These are phyloP conservation scores for Fusarium sp. DNA, from an alignment of 2,329 filamentous ascomycete species.

Conservation along the genomic window DNA sequence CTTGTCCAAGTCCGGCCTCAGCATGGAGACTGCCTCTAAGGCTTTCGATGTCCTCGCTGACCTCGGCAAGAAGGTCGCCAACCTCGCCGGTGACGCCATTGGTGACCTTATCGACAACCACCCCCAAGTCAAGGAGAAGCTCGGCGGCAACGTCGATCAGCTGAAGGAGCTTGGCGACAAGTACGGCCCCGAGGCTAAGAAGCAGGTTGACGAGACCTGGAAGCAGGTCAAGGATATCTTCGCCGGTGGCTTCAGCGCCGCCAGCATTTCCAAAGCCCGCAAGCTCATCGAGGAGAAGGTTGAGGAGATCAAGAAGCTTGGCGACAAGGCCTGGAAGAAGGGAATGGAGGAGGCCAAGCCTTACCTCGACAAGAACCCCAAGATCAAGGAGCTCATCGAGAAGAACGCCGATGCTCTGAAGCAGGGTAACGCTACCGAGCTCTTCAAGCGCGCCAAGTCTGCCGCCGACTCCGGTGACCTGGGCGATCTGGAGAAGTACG, in stretches of 20 bases:
- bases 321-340: conserved; percentile 78
- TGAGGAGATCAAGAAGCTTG: conserved; percentile 72
- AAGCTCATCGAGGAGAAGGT: conserved; percentile 76
- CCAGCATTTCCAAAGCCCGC: conserved; percentile 65
- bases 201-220: conserved; percentile 79
- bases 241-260: conserved; percentile 67
- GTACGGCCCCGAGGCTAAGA: conserved; percentile 80
- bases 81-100: conserved; percentile 71
- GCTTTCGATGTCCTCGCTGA: conserved; percentile 73
- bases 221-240: conserved; percentile 72
- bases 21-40: conserved; percentile 69
- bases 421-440: conserved; percentile 71
- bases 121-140: conserved; percentile 76
- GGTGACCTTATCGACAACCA: conserved; percentile 78
- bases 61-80: conserved; percentile 67
- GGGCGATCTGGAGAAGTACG: conserved; percentile 54
- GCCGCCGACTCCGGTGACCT: conserved; percentile 71
- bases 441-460: conserved; percentile 71
- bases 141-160: conserved; percentile 74
- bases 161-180: conserved; percentile 75
- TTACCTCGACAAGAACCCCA: conserved; percentile 79
- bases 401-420: conserved; percentile 76
- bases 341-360: conserved; percentile 77
- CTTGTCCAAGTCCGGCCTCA: conserved; percentile 69
- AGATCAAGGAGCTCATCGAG: conserved; percentile 78